phyloP scores from a whole-genome alignment of 1,139 yeast genomes.

The Zygosaccharomyces sapae region DNA sequence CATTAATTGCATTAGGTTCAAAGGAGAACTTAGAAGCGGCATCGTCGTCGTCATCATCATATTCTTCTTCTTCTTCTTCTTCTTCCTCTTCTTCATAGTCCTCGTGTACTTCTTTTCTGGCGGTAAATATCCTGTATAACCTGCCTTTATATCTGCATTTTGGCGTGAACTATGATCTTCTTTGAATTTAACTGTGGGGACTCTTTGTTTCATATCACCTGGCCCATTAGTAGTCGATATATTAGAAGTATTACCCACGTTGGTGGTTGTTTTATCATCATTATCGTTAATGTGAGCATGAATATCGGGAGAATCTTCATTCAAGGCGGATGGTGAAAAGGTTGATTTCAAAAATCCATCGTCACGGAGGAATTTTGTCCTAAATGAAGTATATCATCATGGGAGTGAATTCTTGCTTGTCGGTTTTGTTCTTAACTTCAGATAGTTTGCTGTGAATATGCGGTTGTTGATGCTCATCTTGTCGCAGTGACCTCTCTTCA shows the following conservation, averaged over 20 bases:
- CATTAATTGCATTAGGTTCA: conserved; percentile 50
- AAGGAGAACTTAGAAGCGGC: conserved; percentile 54
- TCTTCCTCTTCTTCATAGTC: conserved; percentile 22
- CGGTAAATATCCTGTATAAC: conserved; percentile 11
- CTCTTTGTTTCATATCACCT: background rate
- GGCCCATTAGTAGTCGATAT: background rate
- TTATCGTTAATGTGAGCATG: background rate
- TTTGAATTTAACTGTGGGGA: background rate
- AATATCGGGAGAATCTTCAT: conserved; percentile 1
- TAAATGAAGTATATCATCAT: conserved; percentile 26
- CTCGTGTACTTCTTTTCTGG: conserved; percentile 11
- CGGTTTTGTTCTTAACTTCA: conserved; percentile 24
- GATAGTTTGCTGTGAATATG: conserved; percentile 16
- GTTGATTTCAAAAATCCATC: conserved; percentile 13
- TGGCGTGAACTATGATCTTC: conserved; percentile 5
- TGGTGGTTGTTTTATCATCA: background rate
- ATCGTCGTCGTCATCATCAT: conserved; percentile 25
- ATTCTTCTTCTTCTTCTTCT: too few species aligned
- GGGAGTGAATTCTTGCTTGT: conserved; percentile 32
- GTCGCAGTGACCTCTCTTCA: conserved; percentile 7
- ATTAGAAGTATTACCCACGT: background rate
- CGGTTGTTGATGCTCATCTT: conserved; percentile 12
- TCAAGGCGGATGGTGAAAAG: conserved; percentile 6
- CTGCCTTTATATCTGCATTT: conserved; percentile 6
- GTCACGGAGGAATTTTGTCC: conserved; percentile 15